Evolutionary conservation across 345 rosid genomes (phyloP), one percentile per base, ranked within the genome.

Genomic region (Sonneratia alba): DNA sequence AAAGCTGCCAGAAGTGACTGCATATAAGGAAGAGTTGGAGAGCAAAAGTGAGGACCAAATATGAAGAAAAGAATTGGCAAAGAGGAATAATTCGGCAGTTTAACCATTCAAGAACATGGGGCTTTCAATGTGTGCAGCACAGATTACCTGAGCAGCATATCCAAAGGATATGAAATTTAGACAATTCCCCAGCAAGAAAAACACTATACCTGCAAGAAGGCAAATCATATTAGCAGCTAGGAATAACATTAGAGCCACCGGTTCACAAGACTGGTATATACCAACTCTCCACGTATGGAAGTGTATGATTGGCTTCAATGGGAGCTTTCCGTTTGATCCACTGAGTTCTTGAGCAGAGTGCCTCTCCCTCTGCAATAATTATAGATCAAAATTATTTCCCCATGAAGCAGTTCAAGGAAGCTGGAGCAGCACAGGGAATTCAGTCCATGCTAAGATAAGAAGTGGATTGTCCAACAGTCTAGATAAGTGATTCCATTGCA

Each of bases 1-100:
- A 95, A 86, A 70, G 99, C 99, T 55, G 99, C 99, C 72, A 95
- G 91, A 85, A 95, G 97, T 22, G 99, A 95, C 99, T 94, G 91
- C 84, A 82, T 53, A 75, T 66, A 53, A 77, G 72, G 75, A 53
- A 66, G 56, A 36, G 66, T 62, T 62, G 36, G 9, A 62, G 34
- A 27, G 42, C 18, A 62, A 67, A 24, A 64, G 72, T 6, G 49
- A 67, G 45, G 45, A 42, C 6, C 2, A 42, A 42, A 42, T 42
- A 47, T 47, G 51, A 47, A 13, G 14, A 13, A 61, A 38, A 64
- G 64, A 45, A 42, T 4, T 36, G 47, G 8, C 11, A 27, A 53
- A 71, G 13, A 65, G 34, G 57, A 70, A 45, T 6, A n/a, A 38
- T 0, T 68, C 24, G 3, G 18, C 48, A 19, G 36, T 68, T 45